Evolutionary conservation across 73 alveolate species (phyloP).

Genomic region (Paramecium primaurelia): DNA sequence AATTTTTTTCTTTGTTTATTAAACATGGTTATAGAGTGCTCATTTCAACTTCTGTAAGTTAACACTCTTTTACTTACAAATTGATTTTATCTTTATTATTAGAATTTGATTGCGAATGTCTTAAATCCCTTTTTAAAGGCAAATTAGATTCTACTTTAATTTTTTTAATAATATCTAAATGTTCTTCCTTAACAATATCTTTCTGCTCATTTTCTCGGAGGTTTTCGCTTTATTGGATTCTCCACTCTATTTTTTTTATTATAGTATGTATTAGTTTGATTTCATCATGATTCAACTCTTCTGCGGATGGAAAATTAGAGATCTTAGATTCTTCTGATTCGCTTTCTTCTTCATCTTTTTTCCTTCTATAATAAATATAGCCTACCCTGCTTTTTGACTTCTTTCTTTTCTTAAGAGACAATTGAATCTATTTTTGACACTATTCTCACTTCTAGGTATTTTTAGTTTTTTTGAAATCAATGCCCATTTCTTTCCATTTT

Average conservation of each 20-base stretch:
- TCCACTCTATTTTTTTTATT: constrained; percentile 27
- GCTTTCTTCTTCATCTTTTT: not conserved
- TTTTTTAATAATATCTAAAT: not conserved
- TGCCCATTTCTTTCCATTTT: constrained; percentile 47
- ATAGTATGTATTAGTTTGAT: not conserved
- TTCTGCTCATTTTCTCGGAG: not conserved
- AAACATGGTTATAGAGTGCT: not conserved
- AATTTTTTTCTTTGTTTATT: constrained; percentile 4
- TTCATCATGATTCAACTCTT: constrained; percentile 28
- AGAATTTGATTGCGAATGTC: not conserved
- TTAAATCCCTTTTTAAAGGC: not conserved
- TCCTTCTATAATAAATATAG: not conserved
- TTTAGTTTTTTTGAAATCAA: constrained; percentile 23
- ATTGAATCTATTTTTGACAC: constrained; percentile 39
- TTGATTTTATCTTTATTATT: not conserved
- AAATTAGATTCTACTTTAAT: not conserved
- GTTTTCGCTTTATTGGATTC: constrained; percentile 19
- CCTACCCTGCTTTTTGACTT: not conserved
- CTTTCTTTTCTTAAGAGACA: constrained; percentile 13
- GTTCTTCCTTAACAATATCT: not conserved
- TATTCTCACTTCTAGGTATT: constrained; percentile 29
- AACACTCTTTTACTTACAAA: not conserved
- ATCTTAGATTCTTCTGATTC: constrained; percentile 10
- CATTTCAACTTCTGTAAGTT: not conserved
- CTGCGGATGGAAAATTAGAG: constrained; percentile 19